These are phyloP conservation scores for Verticillium longisporum DNA, from an alignment of 2,329 filamentous ascomycete species.

Conservation along the genomic window DNA sequence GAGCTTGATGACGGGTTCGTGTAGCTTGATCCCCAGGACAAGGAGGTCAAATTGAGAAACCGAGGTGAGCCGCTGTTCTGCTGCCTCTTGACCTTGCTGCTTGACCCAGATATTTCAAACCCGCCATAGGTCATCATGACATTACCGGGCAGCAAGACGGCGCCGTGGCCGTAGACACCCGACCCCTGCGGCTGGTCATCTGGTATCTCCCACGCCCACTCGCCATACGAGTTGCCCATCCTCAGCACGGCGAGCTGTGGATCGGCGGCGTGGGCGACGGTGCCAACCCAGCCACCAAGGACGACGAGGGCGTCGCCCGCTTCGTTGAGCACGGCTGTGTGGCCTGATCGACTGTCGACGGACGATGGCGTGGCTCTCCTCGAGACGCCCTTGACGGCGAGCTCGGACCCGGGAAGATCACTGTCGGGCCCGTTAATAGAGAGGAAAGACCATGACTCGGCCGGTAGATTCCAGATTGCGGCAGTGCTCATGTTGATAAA, in stretches of 20 bases:
- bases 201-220: slow-evolving; percentile 67
- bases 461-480: slow-evolving; percentile 79
- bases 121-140: slow-evolving; percentile 64
- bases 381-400: slow-evolving; percentile 39
- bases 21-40: slow-evolving; percentile 45
- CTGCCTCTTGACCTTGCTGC: slow-evolving; percentile 25
- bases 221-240: slow-evolving; percentile 66
- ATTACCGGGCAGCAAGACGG: slow-evolving; percentile 57
- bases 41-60: slow-evolving; percentile 53
- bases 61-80: slow-evolving; percentile 19
- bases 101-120: slow-evolving; percentile 38
- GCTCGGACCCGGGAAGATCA: slow-evolving; percentile 30
- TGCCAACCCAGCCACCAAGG: slow-evolving; percentile 88
- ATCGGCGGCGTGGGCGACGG: slow-evolving; percentile 65
- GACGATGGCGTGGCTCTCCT: slow-evolving; percentile 14
- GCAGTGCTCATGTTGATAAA: slow-evolving; percentile 95
- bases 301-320: slow-evolving; percentile 75
- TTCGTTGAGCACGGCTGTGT: slow-evolving; percentile 73
- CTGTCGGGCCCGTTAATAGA: slow-evolving; percentile 43
- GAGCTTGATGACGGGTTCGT: slow-evolving; percentile 31
- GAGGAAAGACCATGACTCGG: slow-evolving; percentile 81
- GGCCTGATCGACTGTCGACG: slow-evolving; percentile 80
- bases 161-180: slow-evolving; percentile 58
- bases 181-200: slow-evolving; percentile 33
- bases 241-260: slow-evolving; percentile 76